Evolutionary conservation across 1,284 basidiomycete genomes (phyloP).

Genomic region (Pholiota adiposa): DNA sequence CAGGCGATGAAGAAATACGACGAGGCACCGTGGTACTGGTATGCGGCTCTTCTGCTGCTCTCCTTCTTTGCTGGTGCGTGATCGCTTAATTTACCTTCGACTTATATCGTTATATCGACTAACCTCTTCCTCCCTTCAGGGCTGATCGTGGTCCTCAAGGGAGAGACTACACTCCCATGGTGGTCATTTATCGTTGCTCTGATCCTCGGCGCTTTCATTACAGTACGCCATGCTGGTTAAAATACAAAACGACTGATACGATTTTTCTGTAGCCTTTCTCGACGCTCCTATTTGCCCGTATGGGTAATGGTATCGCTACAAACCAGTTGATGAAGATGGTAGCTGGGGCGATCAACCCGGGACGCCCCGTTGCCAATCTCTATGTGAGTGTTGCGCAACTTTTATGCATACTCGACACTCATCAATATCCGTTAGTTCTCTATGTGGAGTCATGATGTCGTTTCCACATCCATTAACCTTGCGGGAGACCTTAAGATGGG

Average conservation of each 20-base stretch:
- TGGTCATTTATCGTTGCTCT: conserved; percentile 60
- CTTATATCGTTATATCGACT: not conserved
- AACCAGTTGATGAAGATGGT: conserved; percentile 72
- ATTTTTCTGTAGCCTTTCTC: conserved; percentile 38
- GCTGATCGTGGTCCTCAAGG: conserved; percentile 58
- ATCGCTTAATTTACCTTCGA: not conserved
- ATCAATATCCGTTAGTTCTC: conserved; percentile 47
- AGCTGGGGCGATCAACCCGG: conserved; percentile 63
- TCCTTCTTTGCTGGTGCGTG: conserved; percentile 55
- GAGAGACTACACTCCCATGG: conserved; percentile 66
- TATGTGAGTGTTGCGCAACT: conserved; percentile 44
- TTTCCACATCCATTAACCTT: conserved; percentile 53
- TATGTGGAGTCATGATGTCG: conserved; percentile 67
- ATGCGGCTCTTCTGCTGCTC: conserved; percentile 48
- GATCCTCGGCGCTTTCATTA: conserved; percentile 43
- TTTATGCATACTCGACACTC: too few species aligned
- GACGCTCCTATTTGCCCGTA: conserved; percentile 47
- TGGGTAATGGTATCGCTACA: conserved; percentile 63
- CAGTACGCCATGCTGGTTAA: conserved; percentile 29
- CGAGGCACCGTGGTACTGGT: conserved; percentile 61
- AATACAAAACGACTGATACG: not conserved
- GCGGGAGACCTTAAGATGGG: conserved; percentile 72
- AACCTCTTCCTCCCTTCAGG: conserved; percentile 37
- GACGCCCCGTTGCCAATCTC: conserved; percentile 68
- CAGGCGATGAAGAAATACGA: conserved; percentile 53